Percentiles rank a stretch among this genome's conserved stretches.
These are phyloP conservation scores for Citeromyces hawaiiensis DNA, from an alignment of 1,139 yeast genomes.

Conservation along the genomic window DNA sequence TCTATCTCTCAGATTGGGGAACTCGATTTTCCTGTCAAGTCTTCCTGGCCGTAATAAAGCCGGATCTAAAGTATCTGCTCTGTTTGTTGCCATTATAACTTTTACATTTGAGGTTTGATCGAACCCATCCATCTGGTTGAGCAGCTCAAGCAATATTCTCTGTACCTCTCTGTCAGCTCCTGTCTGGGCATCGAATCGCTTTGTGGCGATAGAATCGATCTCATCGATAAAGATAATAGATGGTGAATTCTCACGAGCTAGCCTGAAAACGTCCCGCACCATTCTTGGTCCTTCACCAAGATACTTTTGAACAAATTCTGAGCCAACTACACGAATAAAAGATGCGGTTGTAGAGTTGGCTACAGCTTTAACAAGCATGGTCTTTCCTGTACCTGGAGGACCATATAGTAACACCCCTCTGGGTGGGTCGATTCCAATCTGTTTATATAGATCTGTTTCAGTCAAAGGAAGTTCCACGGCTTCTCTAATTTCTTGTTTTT, in stretches of 20 bases:
- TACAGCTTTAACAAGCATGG: constrained; percentile 97
- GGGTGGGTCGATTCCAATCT: constrained; percentile 98
- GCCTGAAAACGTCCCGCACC: constrained; percentile 96
- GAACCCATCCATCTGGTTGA: constrained; percentile 99
- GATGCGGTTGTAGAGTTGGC: constrained; percentile 95
- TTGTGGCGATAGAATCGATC: constrained; percentile 97
- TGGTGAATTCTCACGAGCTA: constrained; percentile 96
- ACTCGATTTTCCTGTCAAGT: constrained; percentile 95
- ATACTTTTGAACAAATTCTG: constrained; percentile 96
- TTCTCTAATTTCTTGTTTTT: constrained; percentile 95
- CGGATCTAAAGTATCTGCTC: constrained; percentile 96
- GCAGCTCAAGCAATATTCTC: constrained; percentile 87
- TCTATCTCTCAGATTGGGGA: constrained; percentile 90
- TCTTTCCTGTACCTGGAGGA: constrained; percentile 99
- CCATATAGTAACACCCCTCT: constrained; percentile 95
- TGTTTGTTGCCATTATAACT: constrained; percentile 97
- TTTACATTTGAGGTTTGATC: constrained; percentile 93
- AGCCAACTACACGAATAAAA: constrained; percentile 92
- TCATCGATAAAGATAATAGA: too few relatives aligned
- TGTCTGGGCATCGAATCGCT: constrained; percentile 98
- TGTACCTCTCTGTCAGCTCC: constrained; percentile 99
- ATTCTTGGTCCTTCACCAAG: constrained; percentile 99
- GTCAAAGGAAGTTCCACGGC: constrained; percentile 96
- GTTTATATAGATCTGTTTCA: constrained; percentile 90
- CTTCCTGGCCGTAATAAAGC: constrained; percentile 97